Evolutionary conservation across 441 rosid species (phyloP), one percentile per base, ranked within the genome.

Genomic region (Croton laevigatus): DNA sequence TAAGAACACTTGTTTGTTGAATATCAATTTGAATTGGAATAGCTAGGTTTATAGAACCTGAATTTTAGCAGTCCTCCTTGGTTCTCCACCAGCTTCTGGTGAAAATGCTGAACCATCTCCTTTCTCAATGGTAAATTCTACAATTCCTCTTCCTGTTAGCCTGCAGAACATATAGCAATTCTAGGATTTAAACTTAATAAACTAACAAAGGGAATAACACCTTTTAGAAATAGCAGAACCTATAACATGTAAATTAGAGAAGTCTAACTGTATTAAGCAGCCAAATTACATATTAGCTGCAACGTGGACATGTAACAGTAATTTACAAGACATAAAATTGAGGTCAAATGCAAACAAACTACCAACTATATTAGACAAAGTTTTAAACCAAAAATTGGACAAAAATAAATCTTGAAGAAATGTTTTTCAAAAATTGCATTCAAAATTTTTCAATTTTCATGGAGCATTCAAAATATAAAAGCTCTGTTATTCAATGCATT

Each of bases 131-230:
- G 83, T 89, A 80, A 95, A 80, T 80, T 92, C 96, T 63, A 92
- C 88, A 23, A 74, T 82, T 75, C 87, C 96, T 83, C 99, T 88
- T 53, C 99, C 99, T 59, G 91, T 83, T 73, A 92, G 84, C 87
- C 97, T 95, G 66, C 70, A 79, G 16, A 65, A 23, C 23, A 44
- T 57, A 34, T 34, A 59, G 11, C 9, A 45, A 27, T 48, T n/a
- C 38, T 36, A 7, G 9, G 27, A 42, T 22, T 55, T 46, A 34
- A 64, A n/a, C 32, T 20, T 23, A 53, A 68, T n/a, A 53, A 22
- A 61, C 22, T 23, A 23, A 20, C 53, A 45, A 64, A 69, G 34
- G 36, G 20, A 32, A 63, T 9, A 9, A 8, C 0, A 42, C 40
- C 23, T 17, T 8, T 16, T 16, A 49, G 10, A 32, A 62, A 57